Base-by-base conservation (phyloP, 176 grass and related monocot species). In the Avena sativa region DNA sequence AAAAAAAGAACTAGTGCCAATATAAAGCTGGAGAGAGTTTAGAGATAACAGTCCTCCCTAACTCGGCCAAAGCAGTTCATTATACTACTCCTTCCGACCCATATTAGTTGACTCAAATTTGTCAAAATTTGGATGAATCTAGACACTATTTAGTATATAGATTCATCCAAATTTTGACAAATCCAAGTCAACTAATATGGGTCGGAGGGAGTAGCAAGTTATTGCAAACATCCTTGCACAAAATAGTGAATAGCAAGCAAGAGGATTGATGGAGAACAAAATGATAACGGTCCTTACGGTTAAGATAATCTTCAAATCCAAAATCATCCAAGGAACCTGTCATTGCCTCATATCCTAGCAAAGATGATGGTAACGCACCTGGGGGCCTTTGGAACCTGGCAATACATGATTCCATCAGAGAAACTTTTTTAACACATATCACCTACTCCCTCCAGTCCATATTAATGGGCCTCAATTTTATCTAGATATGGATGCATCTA, bases 281-380 rank as follows among this genome's bases (percentile, higher is more conserved):
- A 78, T 55, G 32, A 78, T 9, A 72, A 12, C 61, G 49, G 49
- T 28, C 23, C 74, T 83, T 98, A 98, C 96, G 43, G 74, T 98
- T 98, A 55, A 98, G 87, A 83, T 98, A 98, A 91, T 98, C 96
- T 84, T 98, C 96, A 85, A 98, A 93, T 19, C 90, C 96, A 84
- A 98, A 98, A 88, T 95, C 93, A 82, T 98, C 96, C 84, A 98
- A 90, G 80, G 90, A 82, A 92, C 96, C 96, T 14, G 96, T 98
- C 62, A 98, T 80, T 55, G 90, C 93, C 85, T 98, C 93, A 79
- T 92, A 92, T 81, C 96, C 96, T 56, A 98, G 88, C 93, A 95
- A 86, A 56, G 93, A 95, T 11, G 93, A 98, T 72, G 96, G 91
- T n/a, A 95, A 74, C 12, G 93, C 86, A 79, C 93, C 93, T 69